Percentiles rank a stretch among this genome's conserved stretches.
Evolutionary conservation across 768 basidiomycete species (phyloP).

Genomic region (Termitomyces sp.): DNA sequence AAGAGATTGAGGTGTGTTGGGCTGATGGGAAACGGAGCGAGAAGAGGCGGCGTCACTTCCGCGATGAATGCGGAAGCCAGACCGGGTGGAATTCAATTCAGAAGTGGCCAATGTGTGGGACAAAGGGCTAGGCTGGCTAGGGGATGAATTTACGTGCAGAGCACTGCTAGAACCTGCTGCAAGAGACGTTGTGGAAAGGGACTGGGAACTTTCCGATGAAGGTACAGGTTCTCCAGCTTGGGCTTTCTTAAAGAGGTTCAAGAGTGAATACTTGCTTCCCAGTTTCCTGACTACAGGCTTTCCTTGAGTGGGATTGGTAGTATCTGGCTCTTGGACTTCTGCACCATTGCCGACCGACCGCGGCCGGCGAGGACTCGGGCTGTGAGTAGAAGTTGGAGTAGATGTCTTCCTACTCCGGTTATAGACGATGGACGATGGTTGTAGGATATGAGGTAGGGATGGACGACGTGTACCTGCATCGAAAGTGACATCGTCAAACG

Average conservation of each 20-base stretch:
- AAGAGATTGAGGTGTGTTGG: constrained; percentile 11
- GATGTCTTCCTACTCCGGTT: constrained; percentile 29
- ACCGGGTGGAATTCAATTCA: constrained; percentile 5
- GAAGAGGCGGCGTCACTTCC: constrained; percentile 27
- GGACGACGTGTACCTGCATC: constrained; percentile 48
- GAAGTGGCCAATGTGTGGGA: constrained; percentile 18
- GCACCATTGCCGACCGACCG: constrained; percentile 68
- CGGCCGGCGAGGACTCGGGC: constrained; percentile 44
- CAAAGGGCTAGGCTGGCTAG: constrained; percentile 14
- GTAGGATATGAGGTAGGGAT: constrained; percentile 58
- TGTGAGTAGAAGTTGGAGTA: constrained; percentile 22
- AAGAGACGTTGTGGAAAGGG: constrained; percentile 10
- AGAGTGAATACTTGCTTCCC: constrained; percentile 66
- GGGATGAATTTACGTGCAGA: constrained; percentile 19
- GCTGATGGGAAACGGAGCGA: constrained; percentile 10
- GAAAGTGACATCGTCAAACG: constrained; percentile 26
- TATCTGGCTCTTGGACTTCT: constrained; percentile 30
- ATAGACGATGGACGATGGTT: constrained; percentile 21
- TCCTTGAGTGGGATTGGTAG: constrained; percentile 21
- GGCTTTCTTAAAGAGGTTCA: constrained; percentile 68
- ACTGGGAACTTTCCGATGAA: constrained; percentile 15
- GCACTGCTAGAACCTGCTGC: constrained; percentile 17
- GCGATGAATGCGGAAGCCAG: constrained; percentile 23
- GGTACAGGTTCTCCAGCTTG: constrained; percentile 27
- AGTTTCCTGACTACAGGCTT: constrained; percentile 38